These are phyloP conservation scores for Lumnitzera littorea DNA, from an alignment of 345 rosid genomes.

Conservation along the genomic window DNA sequence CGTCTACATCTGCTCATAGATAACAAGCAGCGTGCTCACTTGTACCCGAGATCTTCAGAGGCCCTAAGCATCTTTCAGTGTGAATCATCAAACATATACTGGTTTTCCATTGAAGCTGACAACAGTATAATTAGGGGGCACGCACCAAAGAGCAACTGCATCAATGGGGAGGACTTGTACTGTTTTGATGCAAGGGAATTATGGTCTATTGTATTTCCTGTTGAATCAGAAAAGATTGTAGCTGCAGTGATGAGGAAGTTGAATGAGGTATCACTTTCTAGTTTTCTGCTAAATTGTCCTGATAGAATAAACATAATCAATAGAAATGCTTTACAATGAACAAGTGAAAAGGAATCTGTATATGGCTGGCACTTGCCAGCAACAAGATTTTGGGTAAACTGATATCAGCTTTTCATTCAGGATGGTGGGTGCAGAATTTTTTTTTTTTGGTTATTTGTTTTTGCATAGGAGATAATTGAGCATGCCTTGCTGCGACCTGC, in stretches of 20 bases:
- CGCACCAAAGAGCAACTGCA: conserved; percentile 53
- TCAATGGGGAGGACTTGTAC: conserved; percentile 56
- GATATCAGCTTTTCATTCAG: no score
- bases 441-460: no score
- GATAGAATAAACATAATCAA: no score
- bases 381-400: no score
- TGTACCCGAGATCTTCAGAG: conserved; percentile 78
- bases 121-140: conserved; percentile 71
- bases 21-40: conserved; percentile 51
- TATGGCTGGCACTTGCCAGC: neutral
- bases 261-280: conserved; percentile 56
- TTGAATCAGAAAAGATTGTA: conserved; percentile 81
- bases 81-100: conserved; percentile 72
- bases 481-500: no score
- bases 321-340: neutral
- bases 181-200: conserved; percentile 70
- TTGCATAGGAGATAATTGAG: no score
- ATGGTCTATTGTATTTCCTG: conserved; percentile 91
- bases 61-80: conserved; percentile 53
- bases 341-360: conserved; percentile 1
- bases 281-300: neutral
- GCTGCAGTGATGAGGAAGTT: conserved; percentile 57
- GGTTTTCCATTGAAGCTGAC: conserved; percentile 77
- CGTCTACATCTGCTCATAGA: conserved; percentile 81
- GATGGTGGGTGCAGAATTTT: no score